Percentiles rank a stretch among this genome's conserved stretches.
These are phyloP conservation scores for Diaporthe capsici DNA, from an alignment of 2,329 filamentous ascomycete species.

Conservation along the genomic window DNA sequence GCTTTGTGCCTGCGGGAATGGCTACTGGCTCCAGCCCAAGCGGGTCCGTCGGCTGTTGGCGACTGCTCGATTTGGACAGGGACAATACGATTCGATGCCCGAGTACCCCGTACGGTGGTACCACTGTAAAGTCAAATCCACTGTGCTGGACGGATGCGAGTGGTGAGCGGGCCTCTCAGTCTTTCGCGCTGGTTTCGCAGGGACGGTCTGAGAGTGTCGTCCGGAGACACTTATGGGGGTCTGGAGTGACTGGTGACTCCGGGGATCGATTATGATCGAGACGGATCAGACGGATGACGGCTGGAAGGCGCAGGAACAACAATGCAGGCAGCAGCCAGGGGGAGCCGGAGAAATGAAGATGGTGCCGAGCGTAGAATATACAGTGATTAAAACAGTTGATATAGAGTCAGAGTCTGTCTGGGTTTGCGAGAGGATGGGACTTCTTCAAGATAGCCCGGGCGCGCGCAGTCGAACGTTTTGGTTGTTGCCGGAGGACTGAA, in stretches of 20 bases:
- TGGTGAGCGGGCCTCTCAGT: constrained; percentile 6
- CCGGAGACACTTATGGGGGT: constrained; percentile 8
- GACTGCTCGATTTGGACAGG: constrained; percentile 23
- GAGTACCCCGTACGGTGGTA: constrained; percentile 32
- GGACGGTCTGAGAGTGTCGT: constrained; percentile 29
- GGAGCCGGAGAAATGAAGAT: constrained; percentile 29
- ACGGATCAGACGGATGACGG: constrained; percentile 8
- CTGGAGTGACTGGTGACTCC: constrained; percentile 20
- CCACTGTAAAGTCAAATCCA: constrained; percentile 31
- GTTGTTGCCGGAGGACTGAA: background rate
- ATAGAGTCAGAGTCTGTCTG: constrained; percentile 1
- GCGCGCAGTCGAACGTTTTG: constrained; percentile 20
- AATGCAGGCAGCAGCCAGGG: background rate
- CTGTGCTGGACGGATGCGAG: constrained; percentile 23
- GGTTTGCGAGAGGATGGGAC: constrained; percentile 6
- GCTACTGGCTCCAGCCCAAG: constrained; percentile 29
- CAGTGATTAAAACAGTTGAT: constrained; percentile 34
- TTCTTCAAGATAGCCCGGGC: constrained; percentile 33
- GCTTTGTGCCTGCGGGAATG: constrained; percentile 29
- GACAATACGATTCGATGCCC: constrained; percentile 32
- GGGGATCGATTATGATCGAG: constrained; percentile 7
- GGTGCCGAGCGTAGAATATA: constrained; percentile 35
- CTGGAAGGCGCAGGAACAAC: constrained; percentile 3
- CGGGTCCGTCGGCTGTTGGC: constrained; percentile 31
- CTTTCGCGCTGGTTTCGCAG: constrained; percentile 14